Base-by-base conservation (phyloP, 1,284 basidiomycete species). In the Megacollybia platyphylla region DNA sequence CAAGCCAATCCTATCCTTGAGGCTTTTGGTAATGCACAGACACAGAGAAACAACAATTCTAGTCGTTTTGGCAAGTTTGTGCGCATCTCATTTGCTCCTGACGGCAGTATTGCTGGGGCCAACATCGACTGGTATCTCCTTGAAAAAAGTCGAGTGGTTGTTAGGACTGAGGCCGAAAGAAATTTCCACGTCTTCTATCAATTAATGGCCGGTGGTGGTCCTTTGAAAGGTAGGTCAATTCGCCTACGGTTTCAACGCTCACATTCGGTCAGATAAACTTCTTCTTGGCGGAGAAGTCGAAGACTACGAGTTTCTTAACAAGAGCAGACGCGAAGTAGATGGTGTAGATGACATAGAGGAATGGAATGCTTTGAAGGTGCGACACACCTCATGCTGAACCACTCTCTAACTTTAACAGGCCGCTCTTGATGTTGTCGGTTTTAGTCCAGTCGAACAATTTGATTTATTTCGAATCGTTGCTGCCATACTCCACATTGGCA, bases 71-170 rank as follows among this genome's bases (percentile, higher is more conserved):
- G 92, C 20, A 98, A 99, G 64, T 98, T 98, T 60, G 89, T 99
- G 31, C 75, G 92, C 39, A 98, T 99, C 52, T 89, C 87, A 56
- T 98, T 99, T 60, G 82, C 89, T 0, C 84, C 88, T 0, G 79
- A 89, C 45, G 94, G 94, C 0, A 90, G 90, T 48, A 99, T 99
- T 45, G 89, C 92, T 1, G 96, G 96, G 2, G 96, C 96, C 32
- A 97, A 94, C 56, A 94, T 98, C 49, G 93, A 98, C 59, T 98
- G 96, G 96, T 99, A 99, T 59, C 70, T 99, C 34, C 67, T 99
- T 39, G 96, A 99, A 69, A 98, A 98, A 71, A 94, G 91, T 57
- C 68, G 96, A 53, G 93, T 99, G 1, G 88, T 92, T 2, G 75
- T 80, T n/a, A 70, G 93, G 39, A 87, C 79, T 49, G 78, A 83